Percentiles rank a stretch among this genome's conserved stretches.
Conservation (phyloP, 169 alveolate species). For the Fabrea salina region DNA sequence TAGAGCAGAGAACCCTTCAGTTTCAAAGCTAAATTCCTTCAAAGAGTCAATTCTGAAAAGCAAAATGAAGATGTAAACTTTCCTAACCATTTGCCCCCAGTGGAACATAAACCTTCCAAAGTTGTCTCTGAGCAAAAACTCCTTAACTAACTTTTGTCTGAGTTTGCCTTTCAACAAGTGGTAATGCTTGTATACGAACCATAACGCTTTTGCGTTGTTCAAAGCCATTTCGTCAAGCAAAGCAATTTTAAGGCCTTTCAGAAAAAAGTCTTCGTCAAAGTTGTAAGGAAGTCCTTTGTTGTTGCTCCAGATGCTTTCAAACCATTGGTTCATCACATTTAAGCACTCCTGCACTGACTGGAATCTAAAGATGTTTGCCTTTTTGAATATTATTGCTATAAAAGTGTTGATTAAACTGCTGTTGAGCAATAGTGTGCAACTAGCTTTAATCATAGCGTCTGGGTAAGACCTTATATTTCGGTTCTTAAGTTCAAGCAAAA, state of each 20-base stretch:
- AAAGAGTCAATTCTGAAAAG: slow-evolving; percentile 29
- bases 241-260: slow-evolving; percentile 45
- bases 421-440: slow-evolving; percentile 40
- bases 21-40: neutral
- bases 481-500: slow-evolving; percentile 52
- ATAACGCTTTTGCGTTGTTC: slow-evolving; percentile 44
- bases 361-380: slow-evolving; percentile 45
- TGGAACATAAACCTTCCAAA: slow-evolving; percentile 45
- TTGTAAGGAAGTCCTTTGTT: slow-evolving; percentile 38
- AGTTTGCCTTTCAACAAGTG: slow-evolving; percentile 48
- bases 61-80: slow-evolving; percentile 32
- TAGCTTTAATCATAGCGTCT: slow-evolving; percentile 55
- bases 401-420: slow-evolving; percentile 39
- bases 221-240: slow-evolving; percentile 45
- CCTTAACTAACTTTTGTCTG: slow-evolving; percentile 28
- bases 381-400: slow-evolving; percentile 43
- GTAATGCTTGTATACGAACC: slow-evolving; percentile 43
- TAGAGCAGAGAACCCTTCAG: neutral
- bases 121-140: slow-evolving; percentile 17
- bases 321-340: slow-evolving; percentile 40
- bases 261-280: slow-evolving; percentile 49
- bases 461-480: slow-evolving; percentile 54
- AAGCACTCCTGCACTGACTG: slow-evolving; percentile 40
- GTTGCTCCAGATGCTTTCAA: slow-evolving; percentile 25
- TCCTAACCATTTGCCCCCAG: slow-evolving; percentile 52